These are phyloP conservation scores for Nematodospora valgi DNA, from an alignment of 805 yeast species.

Conservation along the genomic window DNA sequence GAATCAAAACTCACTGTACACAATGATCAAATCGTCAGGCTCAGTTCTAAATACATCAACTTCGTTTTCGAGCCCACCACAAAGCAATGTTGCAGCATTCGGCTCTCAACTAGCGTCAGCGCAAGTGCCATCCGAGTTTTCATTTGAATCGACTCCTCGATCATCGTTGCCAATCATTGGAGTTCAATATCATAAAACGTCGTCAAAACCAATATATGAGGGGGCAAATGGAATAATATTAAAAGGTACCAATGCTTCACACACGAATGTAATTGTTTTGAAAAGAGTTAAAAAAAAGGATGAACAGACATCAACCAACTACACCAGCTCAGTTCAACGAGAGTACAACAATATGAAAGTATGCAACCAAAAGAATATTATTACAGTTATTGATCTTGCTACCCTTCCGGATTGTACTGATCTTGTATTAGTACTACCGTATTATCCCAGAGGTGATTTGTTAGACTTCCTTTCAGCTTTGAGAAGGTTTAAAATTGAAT, in stretches of 20 bases:
- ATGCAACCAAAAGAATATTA: constrained; percentile 28
- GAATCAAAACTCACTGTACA: too few relatives aligned
- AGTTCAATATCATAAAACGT: constrained; percentile 20
- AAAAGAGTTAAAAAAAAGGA: constrained; percentile 26
- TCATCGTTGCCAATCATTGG: constrained; percentile 14
- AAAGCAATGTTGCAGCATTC: too few relatives aligned
- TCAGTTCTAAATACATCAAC: too few relatives aligned
- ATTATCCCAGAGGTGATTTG: constrained; percentile 46
- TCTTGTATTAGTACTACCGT: constrained; percentile 39
- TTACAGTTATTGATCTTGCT: constrained; percentile 24
- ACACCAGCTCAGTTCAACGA: constrained; percentile 20
- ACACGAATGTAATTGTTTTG: constrained; percentile 22
- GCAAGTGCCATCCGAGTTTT: too few relatives aligned
- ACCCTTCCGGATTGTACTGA: constrained; percentile 10
- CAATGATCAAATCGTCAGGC: too few relatives aligned
- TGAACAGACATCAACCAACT: constrained; percentile 11
- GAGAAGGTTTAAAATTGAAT: constrained; percentile 29
- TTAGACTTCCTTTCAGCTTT: constrained; percentile 39
- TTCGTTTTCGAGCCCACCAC: too few relatives aligned
- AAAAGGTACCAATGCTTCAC: constrained; percentile 25
- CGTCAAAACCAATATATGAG: constrained; percentile 34
- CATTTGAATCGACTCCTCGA: neutral
- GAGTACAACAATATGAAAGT: constrained; percentile 28
- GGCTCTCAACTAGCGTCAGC: too few relatives aligned
- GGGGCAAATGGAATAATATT: constrained; percentile 40